Conservation (phyloP, 371 early-diverging fungal genomes). For the Syncephalastrum sp. region DNA sequence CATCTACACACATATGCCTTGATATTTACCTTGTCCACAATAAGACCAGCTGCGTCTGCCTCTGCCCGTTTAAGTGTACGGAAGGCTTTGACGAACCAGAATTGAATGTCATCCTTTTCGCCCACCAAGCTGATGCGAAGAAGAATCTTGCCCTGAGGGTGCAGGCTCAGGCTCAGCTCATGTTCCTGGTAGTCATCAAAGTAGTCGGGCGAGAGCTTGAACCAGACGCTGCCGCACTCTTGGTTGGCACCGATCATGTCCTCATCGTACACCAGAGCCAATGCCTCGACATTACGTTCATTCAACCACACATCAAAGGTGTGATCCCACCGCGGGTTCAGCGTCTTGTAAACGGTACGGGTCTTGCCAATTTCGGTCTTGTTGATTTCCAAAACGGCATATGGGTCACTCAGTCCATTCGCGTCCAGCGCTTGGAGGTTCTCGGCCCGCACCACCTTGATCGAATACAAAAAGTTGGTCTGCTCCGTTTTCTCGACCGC, state of each 20-base stretch:
- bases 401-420: constrained; percentile 70
- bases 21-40: constrained; percentile 66
- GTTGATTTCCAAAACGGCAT: constrained; percentile 68
- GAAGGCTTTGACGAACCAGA: constrained; percentile 87
- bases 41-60: constrained; percentile 66
- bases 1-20: no score
- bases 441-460: constrained; percentile 61
- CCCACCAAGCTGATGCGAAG: constrained; percentile 87
- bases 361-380: constrained; percentile 56
- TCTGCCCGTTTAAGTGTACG: constrained; percentile 73
- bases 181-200: constrained; percentile 74
- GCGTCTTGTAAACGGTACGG: constrained; percentile 66
- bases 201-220: constrained; percentile 60
- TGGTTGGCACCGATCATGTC: constrained; percentile 82
- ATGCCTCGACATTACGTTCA: constrained; percentile 55
- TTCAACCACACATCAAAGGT: constrained; percentile 74
- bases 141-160: constrained; percentile 81
- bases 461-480: constrained; percentile 49
- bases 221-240: constrained; percentile 70
- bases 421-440: constrained; percentile 53
- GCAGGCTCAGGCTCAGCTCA: constrained; percentile 81
- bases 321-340: constrained; percentile 93
- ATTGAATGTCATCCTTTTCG: constrained; percentile 90
- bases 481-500: constrained; percentile 28
- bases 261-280: constrained; percentile 74